These are phyloP conservation scores for Fonsecaea multimorphosa DNA, from an alignment of 2,329 filamentous ascomycete genomes.

Conservation along the genomic window DNA sequence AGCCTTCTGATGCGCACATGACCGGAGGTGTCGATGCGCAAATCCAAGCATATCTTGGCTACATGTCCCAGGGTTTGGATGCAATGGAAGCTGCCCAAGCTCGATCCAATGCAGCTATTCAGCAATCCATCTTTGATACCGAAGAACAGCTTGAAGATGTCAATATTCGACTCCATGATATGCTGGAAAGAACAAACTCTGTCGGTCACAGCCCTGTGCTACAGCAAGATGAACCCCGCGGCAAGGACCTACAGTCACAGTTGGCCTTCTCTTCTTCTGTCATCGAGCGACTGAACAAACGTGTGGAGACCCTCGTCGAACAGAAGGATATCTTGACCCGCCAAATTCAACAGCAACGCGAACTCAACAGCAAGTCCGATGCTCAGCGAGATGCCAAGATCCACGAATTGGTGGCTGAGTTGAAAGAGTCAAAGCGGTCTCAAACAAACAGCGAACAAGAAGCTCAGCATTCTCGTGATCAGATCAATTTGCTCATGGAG, in stretches of 20 bases:
- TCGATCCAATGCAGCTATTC: conserved; percentile 45
- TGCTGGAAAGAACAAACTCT: conserved; percentile 58
- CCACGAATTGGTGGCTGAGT: conserved; percentile 52
- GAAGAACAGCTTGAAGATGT: conserved; percentile 65
- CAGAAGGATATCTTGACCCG: conserved; percentile 88
- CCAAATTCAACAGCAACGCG: conserved; percentile 93
- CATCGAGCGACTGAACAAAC: conserved; percentile 77
- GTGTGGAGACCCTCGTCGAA: conserved; percentile 78
- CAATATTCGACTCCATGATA: conserved; percentile 68
- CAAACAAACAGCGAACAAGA: conserved; percentile 61
- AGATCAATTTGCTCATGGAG: conserved; percentile 50
- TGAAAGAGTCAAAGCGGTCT: conserved; percentile 69
- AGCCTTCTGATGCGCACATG: conserved; percentile 41
- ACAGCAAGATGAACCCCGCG: conserved; percentile 64
- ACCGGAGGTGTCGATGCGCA: conserved; percentile 34
- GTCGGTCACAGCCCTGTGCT: conserved; percentile 55
- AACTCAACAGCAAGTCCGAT: conserved; percentile 87
- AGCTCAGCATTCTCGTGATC: conserved; percentile 47
- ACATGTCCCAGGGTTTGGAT: conserved; percentile 70
- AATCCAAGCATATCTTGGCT: conserved; percentile 66
- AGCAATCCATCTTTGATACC: conserved; percentile 48
- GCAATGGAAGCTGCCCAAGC: conserved; percentile 66
- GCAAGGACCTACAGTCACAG: conserved; percentile 68
- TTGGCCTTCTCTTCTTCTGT: conserved; percentile 77
- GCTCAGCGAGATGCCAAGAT: conserved; percentile 59